Percentiles rank a stretch among this genome's conserved stretches.
Evolutionary conservation across 2,329 filamentous ascomycete genomes (phyloP).

Genomic region (Coniochaeta pulveracea): DNA sequence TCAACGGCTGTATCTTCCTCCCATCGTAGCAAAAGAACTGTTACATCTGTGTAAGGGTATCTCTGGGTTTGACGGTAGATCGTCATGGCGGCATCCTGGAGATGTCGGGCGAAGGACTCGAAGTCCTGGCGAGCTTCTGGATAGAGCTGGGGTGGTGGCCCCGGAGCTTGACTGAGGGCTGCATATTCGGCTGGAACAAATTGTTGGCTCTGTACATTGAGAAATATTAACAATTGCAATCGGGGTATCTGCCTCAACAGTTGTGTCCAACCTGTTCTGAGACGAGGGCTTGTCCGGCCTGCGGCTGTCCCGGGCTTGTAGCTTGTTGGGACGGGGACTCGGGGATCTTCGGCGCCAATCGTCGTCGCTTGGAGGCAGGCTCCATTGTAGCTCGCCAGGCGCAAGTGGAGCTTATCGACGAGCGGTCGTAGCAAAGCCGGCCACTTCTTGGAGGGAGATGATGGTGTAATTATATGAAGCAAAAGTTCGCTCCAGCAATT

Average conservation of each 20-base stretch:
- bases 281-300: not conserved
- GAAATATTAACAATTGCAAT: not conserved
- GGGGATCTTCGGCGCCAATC: slow-evolving; percentile 16
- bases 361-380: slow-evolving; percentile 16
- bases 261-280: not conserved
- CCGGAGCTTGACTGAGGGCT: too few species aligned
- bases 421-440: too few species aligned
- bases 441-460: too few species aligned
- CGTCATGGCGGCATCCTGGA: slow-evolving; percentile 57
- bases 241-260: not conserved
- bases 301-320: slow-evolving; percentile 1
- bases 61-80: slow-evolving; percentile 53
- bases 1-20: slow-evolving; percentile 46
- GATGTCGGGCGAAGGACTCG: slow-evolving; percentile 54
- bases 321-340: slow-evolving; percentile 9
- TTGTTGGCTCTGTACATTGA: slow-evolving; percentile 10
- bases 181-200: slow-evolving; percentile 11
- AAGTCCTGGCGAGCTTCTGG: slow-evolving; percentile 48
- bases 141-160: slow-evolving; percentile 5
- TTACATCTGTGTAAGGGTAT: slow-evolving; percentile 44
- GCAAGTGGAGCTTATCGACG: too few species aligned
- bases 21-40: slow-evolving; percentile 50
- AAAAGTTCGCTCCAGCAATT: too few species aligned
- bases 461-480: too few species aligned
- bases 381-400: slow-evolving; percentile 11